A percentile compares a stretch with the other conserved stretches of the same genome.
These are phyloP conservation scores for Endotrypanum monterogeii DNA, from an alignment of 208 protist species.

Conservation along the genomic window DNA sequence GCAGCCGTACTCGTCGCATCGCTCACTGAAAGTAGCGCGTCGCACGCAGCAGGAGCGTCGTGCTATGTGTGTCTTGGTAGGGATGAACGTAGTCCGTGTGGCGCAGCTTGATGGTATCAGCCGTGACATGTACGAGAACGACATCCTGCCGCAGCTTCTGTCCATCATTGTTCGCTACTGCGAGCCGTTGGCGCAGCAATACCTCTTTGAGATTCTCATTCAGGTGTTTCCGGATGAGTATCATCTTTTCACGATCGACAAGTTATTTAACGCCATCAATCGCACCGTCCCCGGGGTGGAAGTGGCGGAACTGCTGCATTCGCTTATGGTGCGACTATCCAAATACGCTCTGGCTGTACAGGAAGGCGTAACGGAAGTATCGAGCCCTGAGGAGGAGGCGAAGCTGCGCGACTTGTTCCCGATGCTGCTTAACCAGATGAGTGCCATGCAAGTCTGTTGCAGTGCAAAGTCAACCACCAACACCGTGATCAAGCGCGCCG, in stretches of 20 bases:
- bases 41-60: slow-evolving; percentile 92
- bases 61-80: slow-evolving; percentile 97
- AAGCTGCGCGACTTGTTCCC: slow-evolving; percentile 47
- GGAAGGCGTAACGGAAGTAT: slow-evolving; percentile 31
- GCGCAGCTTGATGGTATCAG: slow-evolving; percentile 96
- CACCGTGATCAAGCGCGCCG: slow-evolving; percentile 38
- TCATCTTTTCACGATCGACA: slow-evolving; percentile 94
- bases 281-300: slow-evolving; percentile 89
- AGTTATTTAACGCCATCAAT: slow-evolving; percentile 73
- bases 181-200: slow-evolving; percentile 98
- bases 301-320: slow-evolving; percentile 80
- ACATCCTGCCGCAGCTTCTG: slow-evolving; percentile 89
- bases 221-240: slow-evolving; percentile 99
- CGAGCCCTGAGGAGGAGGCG: slow-evolving; percentile 39
- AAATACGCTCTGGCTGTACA: slow-evolving; percentile 59
- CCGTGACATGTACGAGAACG: slow-evolving; percentile 83
- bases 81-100: slow-evolving; percentile 97
- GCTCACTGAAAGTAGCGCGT: slow-evolving; percentile 39
- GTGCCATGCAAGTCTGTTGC: slow-evolving; percentile 42
- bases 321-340: slow-evolving; percentile 92
- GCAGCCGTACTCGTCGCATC: slow-evolving; percentile 21
- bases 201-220: slow-evolving; percentile 98
- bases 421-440: slow-evolving; percentile 47
- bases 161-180: slow-evolving; percentile 94
- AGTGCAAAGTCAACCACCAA: slow-evolving; percentile 9